These are phyloP conservation scores for Sanghuangporus weigelae DNA, from an alignment of 1,284 basidiomycete genomes.

Conservation along the genomic window DNA sequence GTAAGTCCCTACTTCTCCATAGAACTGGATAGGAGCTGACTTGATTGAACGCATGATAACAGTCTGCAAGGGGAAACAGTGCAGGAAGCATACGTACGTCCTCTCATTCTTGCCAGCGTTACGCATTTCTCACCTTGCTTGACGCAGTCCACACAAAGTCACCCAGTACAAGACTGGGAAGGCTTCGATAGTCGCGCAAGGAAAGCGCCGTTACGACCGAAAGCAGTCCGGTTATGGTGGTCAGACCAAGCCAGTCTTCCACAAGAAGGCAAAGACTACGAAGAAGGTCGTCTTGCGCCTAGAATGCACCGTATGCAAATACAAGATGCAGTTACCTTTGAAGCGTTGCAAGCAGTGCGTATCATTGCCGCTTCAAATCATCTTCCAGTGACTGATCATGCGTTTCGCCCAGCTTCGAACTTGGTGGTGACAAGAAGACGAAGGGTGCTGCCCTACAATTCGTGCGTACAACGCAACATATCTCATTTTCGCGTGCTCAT, in stretches of 20 bases:
- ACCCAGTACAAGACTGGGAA: constrained; percentile 99
- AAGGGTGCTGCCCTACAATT: constrained; percentile 93
- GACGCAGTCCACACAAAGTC: constrained; percentile 82
- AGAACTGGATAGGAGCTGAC: neutral
- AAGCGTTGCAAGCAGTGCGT: constrained; percentile 99
- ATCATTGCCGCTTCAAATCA: neutral
- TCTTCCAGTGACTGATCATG: constrained; percentile 12
- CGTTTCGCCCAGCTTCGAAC: constrained; percentile 76
- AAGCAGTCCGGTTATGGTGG: constrained; percentile 99
- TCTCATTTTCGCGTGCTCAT: too few relatives aligned
- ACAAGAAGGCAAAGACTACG: constrained; percentile 98
- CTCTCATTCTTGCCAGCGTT: neutral
- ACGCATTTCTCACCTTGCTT: neutral
- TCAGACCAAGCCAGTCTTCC: constrained; percentile 99
- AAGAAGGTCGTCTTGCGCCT: constrained; percentile 99
- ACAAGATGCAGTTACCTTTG: constrained; percentile 93
- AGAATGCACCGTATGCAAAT: constrained; percentile 98
- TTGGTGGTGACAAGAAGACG: constrained; percentile 99
- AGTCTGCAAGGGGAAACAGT: constrained; percentile 98
- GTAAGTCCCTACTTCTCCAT: constrained; percentile 35
- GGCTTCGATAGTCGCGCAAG: constrained; percentile 93
- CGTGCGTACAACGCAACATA: constrained; percentile 47
- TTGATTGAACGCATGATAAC: constrained; percentile 19
- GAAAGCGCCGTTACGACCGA: constrained; percentile 99
- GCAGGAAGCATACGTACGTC: constrained; percentile 96